Conservation (phyloP, 225 moss, liverwort and hornwort genomes). For the Lunularia cruciata region DNA sequence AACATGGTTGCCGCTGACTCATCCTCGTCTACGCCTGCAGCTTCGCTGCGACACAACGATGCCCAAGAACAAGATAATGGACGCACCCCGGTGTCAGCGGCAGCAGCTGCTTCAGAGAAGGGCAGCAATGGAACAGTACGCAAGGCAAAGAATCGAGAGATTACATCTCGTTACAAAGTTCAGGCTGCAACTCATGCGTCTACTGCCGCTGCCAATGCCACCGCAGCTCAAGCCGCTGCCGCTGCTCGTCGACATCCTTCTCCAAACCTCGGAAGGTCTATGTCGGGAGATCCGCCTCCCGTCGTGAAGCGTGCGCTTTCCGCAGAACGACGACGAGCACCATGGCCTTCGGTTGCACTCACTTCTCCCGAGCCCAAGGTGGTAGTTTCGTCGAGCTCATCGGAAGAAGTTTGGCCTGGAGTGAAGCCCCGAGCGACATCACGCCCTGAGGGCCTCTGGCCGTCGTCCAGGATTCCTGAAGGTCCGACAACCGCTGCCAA, state of each 20-base stretch:
- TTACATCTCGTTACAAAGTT: conserved; percentile 91
- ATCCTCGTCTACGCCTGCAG: conserved; percentile 63
- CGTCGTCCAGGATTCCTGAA: conserved; percentile 41
- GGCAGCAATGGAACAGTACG: conserved; percentile 67
- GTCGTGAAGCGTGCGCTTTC: conserved; percentile 83
- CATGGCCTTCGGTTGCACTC: conserved; percentile 66
- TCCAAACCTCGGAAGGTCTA: conserved; percentile 77
- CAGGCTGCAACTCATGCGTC: conserved; percentile 44
- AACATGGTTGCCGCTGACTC: conserved; percentile 95
- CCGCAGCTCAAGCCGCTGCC: conserved; percentile 57
- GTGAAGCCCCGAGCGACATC: conserved; percentile 37
- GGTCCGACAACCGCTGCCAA: conserved; percentile 23
- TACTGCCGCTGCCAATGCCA: conserved; percentile 41
- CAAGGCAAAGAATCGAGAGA: conserved; percentile 85
- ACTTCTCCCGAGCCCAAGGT: conserved; percentile 51
- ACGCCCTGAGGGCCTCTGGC: conserved; percentile 42
- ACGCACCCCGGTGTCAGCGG: conserved; percentile 57
- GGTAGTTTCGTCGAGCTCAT: conserved; percentile 9
- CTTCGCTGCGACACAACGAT: conserved; percentile 48
- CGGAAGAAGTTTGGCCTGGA: conserved; percentile 30
- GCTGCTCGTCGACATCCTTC: conserved; percentile 76
- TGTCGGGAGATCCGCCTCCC: conserved; percentile 44
- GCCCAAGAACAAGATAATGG: conserved; percentile 64
- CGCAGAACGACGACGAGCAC: conserved; percentile 84
- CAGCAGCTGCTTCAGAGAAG: conserved; percentile 61